phyloP scores from a whole-genome alignment of 345 rosid species.

The Ricinus communis region DNA sequence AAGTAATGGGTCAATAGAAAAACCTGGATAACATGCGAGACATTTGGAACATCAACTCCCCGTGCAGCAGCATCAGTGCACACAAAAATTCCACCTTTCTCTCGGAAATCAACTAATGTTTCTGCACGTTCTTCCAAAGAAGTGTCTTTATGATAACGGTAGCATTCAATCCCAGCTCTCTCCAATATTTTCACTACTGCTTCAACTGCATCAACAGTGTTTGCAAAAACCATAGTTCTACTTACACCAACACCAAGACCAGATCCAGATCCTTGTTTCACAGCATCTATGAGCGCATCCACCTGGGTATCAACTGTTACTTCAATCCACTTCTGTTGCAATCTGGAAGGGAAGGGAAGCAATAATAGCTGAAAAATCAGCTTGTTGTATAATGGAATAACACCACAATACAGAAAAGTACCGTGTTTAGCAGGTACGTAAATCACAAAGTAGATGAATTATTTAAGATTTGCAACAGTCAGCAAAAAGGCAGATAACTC shows the following conservation, averaged over 20 bases:
- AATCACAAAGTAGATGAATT: constrained; percentile 9
- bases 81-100: constrained; percentile 80
- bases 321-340: constrained; percentile 83
- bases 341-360: constrained; percentile 47
- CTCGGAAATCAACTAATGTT: constrained; percentile 60
- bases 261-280: constrained; percentile 42
- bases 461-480: not conserved
- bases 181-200: constrained; percentile 75
- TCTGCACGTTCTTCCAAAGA: constrained; percentile 79
- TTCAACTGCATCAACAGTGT: constrained; percentile 87
- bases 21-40: constrained; percentile 94
- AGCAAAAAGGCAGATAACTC: not conserved
- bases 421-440: not conserved
- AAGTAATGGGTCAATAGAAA: constrained; percentile 14
- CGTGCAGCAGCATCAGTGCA: constrained; percentile 99
- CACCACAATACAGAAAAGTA: not conserved
- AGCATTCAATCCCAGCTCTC: constrained; percentile 73
- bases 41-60: constrained; percentile 91
- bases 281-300: constrained; percentile 79
- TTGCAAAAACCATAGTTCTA: constrained; percentile 94
- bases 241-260: constrained; percentile 30
- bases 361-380: constrained; percentile 11
- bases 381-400: not conserved
- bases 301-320: constrained; percentile 80
- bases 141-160: constrained; percentile 75